A percentile compares a stretch with the other conserved stretches of the same genome.
Evolutionary conservation across 179 eudicot species (phyloP).

Genomic region (Beta corolliflora): DNA sequence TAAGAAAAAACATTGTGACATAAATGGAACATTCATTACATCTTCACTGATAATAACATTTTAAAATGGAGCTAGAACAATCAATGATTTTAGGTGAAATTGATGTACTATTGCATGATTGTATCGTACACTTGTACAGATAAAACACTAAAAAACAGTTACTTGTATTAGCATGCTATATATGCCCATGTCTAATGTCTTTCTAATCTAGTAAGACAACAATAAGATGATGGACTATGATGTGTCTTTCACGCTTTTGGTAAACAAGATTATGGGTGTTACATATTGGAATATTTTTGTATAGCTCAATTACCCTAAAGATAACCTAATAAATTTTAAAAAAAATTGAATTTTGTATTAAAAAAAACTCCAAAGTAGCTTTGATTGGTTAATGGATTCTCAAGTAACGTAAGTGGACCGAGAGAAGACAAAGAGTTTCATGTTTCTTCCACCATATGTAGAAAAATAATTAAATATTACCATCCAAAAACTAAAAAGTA

Average conservation of each 20-base stretch:
- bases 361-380: not conserved
- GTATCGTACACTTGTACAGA: no score
- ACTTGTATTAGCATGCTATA: no score
- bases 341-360: no score
- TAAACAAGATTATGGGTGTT: slow-evolving; percentile 2
- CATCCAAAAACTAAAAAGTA: not conserved
- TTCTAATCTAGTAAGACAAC: not conserved
- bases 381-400: slow-evolving; percentile 22
- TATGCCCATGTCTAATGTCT: not conserved
- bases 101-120: no score
- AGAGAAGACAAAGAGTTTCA: not conserved
- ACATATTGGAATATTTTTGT: not conserved
- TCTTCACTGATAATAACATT: no score
- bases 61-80: no score
- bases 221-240: slow-evolving; percentile 7
- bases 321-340: not conserved
- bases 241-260: slow-evolving; percentile 7
- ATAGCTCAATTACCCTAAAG: not conserved
- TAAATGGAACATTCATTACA: no score
- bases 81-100: no score
- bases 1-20: no score
- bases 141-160: no score
- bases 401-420: slow-evolving; percentile 16
- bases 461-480: not conserved
- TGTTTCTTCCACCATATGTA: slow-evolving; percentile 12